Evolutionary conservation across 306 rosid genomes (phyloP).

Genomic region (Dicorynia guianensis): DNA sequence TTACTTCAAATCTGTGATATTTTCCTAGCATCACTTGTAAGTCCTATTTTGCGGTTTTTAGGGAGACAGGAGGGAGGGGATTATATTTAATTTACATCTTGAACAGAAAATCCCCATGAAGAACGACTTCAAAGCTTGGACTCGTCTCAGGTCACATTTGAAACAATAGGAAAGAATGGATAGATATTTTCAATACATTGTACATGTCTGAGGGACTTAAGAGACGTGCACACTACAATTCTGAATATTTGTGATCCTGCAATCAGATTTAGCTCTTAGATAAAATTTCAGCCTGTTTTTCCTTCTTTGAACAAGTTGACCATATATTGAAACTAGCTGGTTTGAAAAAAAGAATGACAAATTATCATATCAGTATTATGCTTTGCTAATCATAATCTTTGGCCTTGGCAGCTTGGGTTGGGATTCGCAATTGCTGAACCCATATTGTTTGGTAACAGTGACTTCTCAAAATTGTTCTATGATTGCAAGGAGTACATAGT

Average conservation of each 20-base stretch:
- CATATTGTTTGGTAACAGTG: slow-evolving; percentile 55
- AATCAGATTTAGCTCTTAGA: slow-evolving; percentile 3
- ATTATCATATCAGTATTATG: slow-evolving; percentile 15
- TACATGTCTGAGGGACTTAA: not conserved
- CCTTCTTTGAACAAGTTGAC: slow-evolving; percentile 24
- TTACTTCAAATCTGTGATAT: not conserved
- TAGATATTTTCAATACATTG: not conserved
- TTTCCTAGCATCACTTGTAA: not conserved
- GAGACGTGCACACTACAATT: not conserved
- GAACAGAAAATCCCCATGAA: slow-evolving; percentile 9
- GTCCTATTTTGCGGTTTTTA: not conserved
- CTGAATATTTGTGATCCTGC: not conserved
- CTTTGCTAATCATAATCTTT: slow-evolving; percentile 51
- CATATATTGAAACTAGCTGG: not conserved
- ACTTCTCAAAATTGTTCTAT: slow-evolving; percentile 78
- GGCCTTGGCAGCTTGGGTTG: slow-evolving; percentile 79
- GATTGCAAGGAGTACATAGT: slow-evolving; percentile 89
- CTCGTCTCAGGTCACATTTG: not conserved
- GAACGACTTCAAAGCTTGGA: not conserved
- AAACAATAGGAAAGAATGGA: not conserved
- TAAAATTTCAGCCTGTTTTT: slow-evolving; percentile 24
- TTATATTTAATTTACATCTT: not conserved
- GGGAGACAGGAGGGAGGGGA: not conserved
- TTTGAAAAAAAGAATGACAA: not conserved
- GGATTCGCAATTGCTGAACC: slow-evolving; percentile 84